phyloP scores from a whole-genome alignment of 1,139 yeast species.

The Sugiyamaella neomexicana region DNA sequence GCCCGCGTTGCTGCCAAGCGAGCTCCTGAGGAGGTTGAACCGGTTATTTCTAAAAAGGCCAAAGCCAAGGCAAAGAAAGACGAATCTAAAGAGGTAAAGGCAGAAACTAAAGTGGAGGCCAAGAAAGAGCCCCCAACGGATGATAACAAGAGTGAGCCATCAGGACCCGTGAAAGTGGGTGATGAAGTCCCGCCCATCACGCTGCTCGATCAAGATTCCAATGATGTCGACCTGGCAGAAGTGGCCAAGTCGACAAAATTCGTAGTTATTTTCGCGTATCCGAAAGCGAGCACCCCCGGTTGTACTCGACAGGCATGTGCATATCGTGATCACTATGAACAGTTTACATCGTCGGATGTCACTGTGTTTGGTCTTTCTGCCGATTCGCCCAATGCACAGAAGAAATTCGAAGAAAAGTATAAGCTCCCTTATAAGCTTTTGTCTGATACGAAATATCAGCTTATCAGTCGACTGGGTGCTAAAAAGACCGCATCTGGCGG shows the following conservation, averaged over 20 bases:
- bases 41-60: conserved; percentile 17
- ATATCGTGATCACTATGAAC: conserved; percentile 64
- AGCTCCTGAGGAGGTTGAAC: conserved; percentile 16
- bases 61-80: conserved; percentile 6
- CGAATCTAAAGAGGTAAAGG: conserved; percentile 11
- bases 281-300: conserved; percentile 93
- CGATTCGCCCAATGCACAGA: conserved; percentile 73
- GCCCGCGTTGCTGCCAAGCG: conserved; percentile 22
- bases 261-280: conserved; percentile 61
- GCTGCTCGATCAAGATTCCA: conserved; percentile 66
- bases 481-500: conserved; percentile 67
- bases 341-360: conserved; percentile 49
- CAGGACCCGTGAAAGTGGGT: conserved; percentile 46
- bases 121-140: conserved; percentile 2
- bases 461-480: conserved; percentile 79
- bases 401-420: conserved; percentile 71
- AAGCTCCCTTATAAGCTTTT: conserved; percentile 69
- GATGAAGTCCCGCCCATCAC: conserved; percentile 66
- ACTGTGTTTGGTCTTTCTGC: conserved; percentile 52
- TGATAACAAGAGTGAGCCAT: conserved; percentile 1
- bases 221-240: conserved; percentile 45
- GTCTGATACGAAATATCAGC: conserved; percentile 68
- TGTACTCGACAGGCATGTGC: conserved; percentile 92
- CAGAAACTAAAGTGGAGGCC: neutral
- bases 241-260: conserved; percentile 27